These are phyloP conservation scores for Cytospora mali DNA, from an alignment of 2,329 filamentous ascomycete species.

Conservation along the genomic window DNA sequence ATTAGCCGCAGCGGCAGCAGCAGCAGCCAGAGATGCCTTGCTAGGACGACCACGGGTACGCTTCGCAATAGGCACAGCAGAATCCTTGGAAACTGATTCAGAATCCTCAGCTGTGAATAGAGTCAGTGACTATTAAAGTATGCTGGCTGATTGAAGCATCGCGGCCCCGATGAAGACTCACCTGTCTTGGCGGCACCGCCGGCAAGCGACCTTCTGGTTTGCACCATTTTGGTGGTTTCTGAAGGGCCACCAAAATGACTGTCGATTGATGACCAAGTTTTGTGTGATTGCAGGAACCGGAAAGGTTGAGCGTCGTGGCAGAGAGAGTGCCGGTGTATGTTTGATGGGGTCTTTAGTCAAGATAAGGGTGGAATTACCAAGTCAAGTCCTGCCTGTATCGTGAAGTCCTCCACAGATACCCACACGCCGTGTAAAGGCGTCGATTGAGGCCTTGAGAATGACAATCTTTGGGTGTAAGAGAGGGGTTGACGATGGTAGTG, in stretches of 20 bases:
- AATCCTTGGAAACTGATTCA: not conserved
- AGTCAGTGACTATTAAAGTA: conserved; percentile 19
- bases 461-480: not conserved
- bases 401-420: not conserved
- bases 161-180: not conserved
- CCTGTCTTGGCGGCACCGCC: conserved; percentile 10
- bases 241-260: not conserved
- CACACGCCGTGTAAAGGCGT: not conserved
- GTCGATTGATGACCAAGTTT: no score
- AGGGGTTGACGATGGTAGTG: not conserved
- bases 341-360: not conserved
- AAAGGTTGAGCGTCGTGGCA: not conserved
- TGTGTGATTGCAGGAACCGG: not conserved
- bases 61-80: conserved; percentile 28
- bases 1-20: conserved; percentile 23
- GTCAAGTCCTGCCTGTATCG: not conserved
- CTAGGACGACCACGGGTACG: conserved; percentile 36
- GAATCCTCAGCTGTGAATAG: conserved; percentile 7
- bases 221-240: conserved; percentile 17
- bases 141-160: not conserved
- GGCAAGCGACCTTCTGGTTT: conserved; percentile 21
- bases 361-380: not conserved
- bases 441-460: not conserved
- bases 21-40: conserved; percentile 30
- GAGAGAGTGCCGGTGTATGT: not conserved